Conservation (phyloP, 805 yeast genomes). For the Schizosaccharomyces lindneri region DNA sequence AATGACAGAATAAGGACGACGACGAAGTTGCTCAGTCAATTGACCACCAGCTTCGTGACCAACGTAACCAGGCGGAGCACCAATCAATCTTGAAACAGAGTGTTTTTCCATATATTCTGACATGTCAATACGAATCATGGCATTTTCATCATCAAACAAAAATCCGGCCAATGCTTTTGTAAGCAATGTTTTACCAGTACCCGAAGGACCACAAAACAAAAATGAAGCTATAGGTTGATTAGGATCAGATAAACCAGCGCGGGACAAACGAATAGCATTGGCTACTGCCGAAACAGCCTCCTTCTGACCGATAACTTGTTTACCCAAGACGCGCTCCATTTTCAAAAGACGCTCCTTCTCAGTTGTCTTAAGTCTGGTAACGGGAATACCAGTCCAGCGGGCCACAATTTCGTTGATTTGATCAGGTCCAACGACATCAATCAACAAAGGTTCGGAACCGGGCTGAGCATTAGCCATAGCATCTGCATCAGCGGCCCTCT, state of each 20-base stretch:
- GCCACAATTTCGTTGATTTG: slow-evolving; percentile 95
- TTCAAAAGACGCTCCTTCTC: slow-evolving; percentile 81
- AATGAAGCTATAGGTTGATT: slow-evolving; percentile 79
- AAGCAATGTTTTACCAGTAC: slow-evolving; percentile 94
- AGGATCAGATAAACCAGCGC: slow-evolving; percentile 92
- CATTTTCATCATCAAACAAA: slow-evolving; percentile 83
- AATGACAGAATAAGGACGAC: slow-evolving; percentile 88
- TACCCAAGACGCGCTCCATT: slow-evolving; percentile 70
- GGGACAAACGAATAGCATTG: slow-evolving; percentile 71
- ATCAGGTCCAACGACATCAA: slow-evolving; percentile 75
- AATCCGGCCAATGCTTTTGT: slow-evolving; percentile 94
- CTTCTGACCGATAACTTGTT: slow-evolving; percentile 78
- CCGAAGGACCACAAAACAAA: slow-evolving; percentile 80
- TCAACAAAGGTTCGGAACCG: slow-evolving; percentile 32
- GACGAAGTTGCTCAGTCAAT: slow-evolving; percentile 68
- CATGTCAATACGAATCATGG: slow-evolving; percentile 93
- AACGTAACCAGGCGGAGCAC: slow-evolving; percentile 92
- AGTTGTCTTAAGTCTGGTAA: slow-evolving; percentile 76
- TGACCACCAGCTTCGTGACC: slow-evolving; percentile 97
- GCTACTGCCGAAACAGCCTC: slow-evolving; percentile 93
- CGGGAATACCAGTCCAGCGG: slow-evolving; percentile 89
- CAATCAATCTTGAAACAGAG: slow-evolving; percentile 80
- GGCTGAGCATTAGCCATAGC: slow-evolving; percentile 14
- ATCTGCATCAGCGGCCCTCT: slow-evolving; percentile 27
- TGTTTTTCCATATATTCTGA: slow-evolving; percentile 89